phyloP scores from a whole-genome alignment of 352 stramenopile species.

The Plasmopara viticola region DNA sequence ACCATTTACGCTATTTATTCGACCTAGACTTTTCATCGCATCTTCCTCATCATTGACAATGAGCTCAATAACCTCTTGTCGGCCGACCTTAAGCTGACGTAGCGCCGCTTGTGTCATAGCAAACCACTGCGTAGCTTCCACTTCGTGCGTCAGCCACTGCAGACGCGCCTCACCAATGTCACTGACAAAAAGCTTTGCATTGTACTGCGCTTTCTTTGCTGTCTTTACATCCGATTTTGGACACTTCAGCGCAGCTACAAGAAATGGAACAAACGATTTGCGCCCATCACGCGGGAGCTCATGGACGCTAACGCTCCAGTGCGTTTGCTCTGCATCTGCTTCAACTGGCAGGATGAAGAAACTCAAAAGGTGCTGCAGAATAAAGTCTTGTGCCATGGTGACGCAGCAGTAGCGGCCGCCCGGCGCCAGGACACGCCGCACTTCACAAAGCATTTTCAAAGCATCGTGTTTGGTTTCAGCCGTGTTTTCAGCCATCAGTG shows the following conservation, averaged over 20 bases:
- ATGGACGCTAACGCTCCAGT: slow-evolving; percentile 32
- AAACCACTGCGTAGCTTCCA: slow-evolving; percentile 57
- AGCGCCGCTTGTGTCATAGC: slow-evolving; percentile 45
- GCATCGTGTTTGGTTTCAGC: slow-evolving; percentile 35
- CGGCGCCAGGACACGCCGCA: slow-evolving; percentile 49
- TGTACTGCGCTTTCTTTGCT: slow-evolving; percentile 32
- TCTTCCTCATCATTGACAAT: slow-evolving; percentile 38
- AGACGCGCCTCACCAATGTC: slow-evolving; percentile 22
- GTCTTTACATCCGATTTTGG: slow-evolving; percentile 14
- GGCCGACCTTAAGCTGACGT: slow-evolving; percentile 41
- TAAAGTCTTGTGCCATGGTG: slow-evolving; percentile 77
- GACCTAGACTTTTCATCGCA: slow-evolving; percentile 6
- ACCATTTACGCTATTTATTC: slow-evolving; percentile 2
- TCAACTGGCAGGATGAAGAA: slow-evolving; percentile 30
- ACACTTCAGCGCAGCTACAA: slow-evolving; percentile 38
- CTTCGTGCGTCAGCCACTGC: slow-evolving; percentile 46
- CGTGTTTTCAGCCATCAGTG: slow-evolving; percentile 53
- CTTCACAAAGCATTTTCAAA: slow-evolving; percentile 59
- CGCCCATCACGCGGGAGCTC: slow-evolving; percentile 35
- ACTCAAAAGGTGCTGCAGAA: slow-evolving; percentile 49
- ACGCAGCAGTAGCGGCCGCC: slow-evolving; percentile 67
- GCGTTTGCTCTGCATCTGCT: slow-evolving; percentile 2
- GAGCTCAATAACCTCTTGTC: slow-evolving; percentile 51
- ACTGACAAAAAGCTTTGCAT: slow-evolving; percentile 35
- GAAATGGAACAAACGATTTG: slow-evolving; percentile 52